Evolutionary conservation across 768 basidiomycete species (phyloP).

Genomic region (Dioszegia aurantiaca): DNA sequence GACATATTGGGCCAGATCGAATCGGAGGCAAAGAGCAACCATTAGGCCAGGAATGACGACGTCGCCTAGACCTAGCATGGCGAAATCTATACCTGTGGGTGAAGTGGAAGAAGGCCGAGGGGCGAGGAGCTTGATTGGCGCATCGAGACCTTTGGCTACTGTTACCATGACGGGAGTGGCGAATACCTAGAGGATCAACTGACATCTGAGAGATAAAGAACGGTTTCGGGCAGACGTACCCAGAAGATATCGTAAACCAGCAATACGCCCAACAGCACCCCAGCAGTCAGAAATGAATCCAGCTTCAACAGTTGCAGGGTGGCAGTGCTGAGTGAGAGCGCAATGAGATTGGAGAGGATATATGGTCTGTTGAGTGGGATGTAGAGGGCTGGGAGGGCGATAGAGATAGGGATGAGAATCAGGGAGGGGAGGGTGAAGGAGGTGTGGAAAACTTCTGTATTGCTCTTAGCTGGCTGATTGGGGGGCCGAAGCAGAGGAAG

Average conservation of each 20-base stretch:
- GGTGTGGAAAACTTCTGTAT: slow-evolving; percentile 48
- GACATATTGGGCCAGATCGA: slow-evolving; percentile 57
- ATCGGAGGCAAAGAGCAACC: slow-evolving; percentile 79
- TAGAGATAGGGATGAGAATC: slow-evolving; percentile 54
- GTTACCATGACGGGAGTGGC: slow-evolving; percentile 66
- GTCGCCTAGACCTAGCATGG: slow-evolving; percentile 91
- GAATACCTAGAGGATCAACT: slow-evolving; percentile 22
- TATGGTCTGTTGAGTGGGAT: slow-evolving; percentile 68
- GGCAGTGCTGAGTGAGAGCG: slow-evolving; percentile 74
- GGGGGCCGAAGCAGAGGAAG: too few species aligned
- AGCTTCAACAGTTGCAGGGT: slow-evolving; percentile 74
- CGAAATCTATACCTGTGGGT: slow-evolving; percentile 60
- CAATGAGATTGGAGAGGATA: slow-evolving; percentile 70
- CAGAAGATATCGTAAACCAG: slow-evolving; percentile 94
- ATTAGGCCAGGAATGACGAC: slow-evolving; percentile 60
- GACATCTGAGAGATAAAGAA: neutral
- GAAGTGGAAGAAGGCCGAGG: slow-evolving; percentile 28
- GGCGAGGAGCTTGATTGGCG: slow-evolving; percentile 81
- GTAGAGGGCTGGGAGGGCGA: slow-evolving; percentile 60
- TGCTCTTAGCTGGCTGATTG: too few species aligned
- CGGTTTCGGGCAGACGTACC: slow-evolving; percentile 45
- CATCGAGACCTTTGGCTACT: slow-evolving; percentile 83
- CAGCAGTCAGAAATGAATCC: slow-evolving; percentile 85
- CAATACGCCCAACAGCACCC: slow-evolving; percentile 73
- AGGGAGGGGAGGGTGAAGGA: slow-evolving; percentile 56